Evolutionary conservation across 768 basidiomycete species (phyloP), one percentile per base, ranked within the genome.

Genomic region (Lactifluus pinguis): DNA sequence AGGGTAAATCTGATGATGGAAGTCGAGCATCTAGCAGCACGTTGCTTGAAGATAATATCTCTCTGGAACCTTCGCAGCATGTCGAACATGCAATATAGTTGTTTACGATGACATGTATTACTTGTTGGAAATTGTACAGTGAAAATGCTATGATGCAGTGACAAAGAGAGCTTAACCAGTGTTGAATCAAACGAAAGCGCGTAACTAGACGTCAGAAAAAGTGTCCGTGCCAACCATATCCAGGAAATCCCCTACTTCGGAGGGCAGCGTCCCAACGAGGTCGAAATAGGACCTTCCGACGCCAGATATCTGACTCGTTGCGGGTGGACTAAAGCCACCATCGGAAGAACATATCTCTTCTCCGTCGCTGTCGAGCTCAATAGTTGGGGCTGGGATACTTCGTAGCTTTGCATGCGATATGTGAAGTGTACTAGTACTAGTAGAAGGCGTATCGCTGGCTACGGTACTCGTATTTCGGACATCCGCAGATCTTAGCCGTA

Each of bases 361-460:
- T 36, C 61, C 61, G 30, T 62, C 61, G 25, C 61, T 62, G 34
- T 62, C 47, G 17, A 62, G 57, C 11, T 58, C 57, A 34, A 58
- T 32, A 30, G 45, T 6, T 6, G 44, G 13, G 34, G 39, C 25
- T 19, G 57, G 51, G 36, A 62, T 47, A n/a, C 61, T 53, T 58
- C 61, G 61, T 49, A 62, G 52, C 52, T 54, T 62, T 4, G 61
- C 61, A n/a, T 62, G 61, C 30, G 61, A 58, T 49, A 62, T 62
- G 3, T 57, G 57, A 44, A 36, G 14, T 7, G 47, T 29, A 25
- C 25, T 25, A 25, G 48, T 30, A 49, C 48, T 42, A 14, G 47
- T 13, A 36, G 56, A 58, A 29, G 57, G 42, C 17, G 44, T 49
- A 21, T 14, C 15, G 36, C 47, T 8, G 32, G 55, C 21, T 2